These are phyloP conservation scores for Cryphonectria parasitica DNA, from an alignment of 2,329 filamentous ascomycete species.

Conservation along the genomic window DNA sequence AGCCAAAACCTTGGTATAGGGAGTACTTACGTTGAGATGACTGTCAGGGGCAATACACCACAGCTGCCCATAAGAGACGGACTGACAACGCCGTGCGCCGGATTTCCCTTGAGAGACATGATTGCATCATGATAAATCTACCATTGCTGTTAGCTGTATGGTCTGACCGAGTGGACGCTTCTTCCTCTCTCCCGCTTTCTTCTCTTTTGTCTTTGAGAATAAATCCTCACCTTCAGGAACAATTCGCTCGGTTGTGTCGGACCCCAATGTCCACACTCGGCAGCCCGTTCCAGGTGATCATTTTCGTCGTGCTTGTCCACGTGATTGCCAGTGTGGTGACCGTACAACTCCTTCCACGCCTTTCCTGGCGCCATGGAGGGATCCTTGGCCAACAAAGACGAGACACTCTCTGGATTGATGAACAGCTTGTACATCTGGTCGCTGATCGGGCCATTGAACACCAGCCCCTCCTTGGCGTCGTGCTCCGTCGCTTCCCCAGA, in stretches of 20 bases:
- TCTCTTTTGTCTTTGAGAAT: neutral
- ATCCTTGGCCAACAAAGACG: constrained; percentile 57
- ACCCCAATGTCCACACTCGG: constrained; percentile 70
- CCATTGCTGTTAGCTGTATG: neutral
- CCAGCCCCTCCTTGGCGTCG: constrained; percentile 18
- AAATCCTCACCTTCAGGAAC: constrained; percentile 59
- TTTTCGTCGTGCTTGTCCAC: constrained; percentile 34
- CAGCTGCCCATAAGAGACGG: constrained; percentile 55
- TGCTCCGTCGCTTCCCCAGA: constrained; percentile 10
- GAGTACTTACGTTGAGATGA: constrained; percentile 60
- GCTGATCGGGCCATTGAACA: constrained; percentile 39
- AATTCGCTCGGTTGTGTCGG: constrained; percentile 64
- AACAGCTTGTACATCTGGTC: constrained; percentile 57
- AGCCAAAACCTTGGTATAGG: neutral
- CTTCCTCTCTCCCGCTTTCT: neutral
- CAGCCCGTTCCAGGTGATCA: constrained; percentile 57
- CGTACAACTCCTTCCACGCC: constrained; percentile 61
- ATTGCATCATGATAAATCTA: constrained; percentile 70
- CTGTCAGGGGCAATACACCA: constrained; percentile 69
- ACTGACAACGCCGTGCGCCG: constrained; percentile 54
- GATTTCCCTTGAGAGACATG: constrained; percentile 55
- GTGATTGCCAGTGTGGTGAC: constrained; percentile 32
- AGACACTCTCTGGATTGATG: constrained; percentile 58
- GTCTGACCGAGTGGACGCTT: neutral
- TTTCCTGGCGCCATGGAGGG: constrained; percentile 56